Base-by-base conservation (phyloP, 2,329 filamentous ascomycete species). In the Zasmidium cellare region DNA sequence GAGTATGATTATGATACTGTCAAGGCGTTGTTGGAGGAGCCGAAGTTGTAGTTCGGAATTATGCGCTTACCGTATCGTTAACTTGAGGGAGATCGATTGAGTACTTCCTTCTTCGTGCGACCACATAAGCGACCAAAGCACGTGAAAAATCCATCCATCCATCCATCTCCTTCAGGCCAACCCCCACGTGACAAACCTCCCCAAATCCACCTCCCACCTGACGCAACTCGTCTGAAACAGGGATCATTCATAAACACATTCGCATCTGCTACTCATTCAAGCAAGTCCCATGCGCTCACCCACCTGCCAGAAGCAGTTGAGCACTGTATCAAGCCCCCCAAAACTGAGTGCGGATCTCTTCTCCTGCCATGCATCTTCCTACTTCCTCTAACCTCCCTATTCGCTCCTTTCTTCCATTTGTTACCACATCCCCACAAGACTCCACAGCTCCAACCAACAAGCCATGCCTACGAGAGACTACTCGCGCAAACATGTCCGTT, bases 1-100 rank as follows among this genome's bases (percentile, higher is more conserved):
- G 81, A 83, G 71, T 90, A 90, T 66, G 82, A 79, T 14, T 90
- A 90, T 66, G 79, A 90, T 68, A 85, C 87, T 6, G 74, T 80
- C 65, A 77, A 84, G 72, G 84, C 52, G 44, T 56, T 38, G 53
- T 53, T 55, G 11, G 50, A 52, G 50, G 50, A 52, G 50, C 50
- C 31, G 23, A 35, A 38, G 18, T 20, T 24, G 18, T 52, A 24
- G 22, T 18, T 19, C 6, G n/a, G 22, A 3, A 28, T 11, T 18
- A 35, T 3, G 11, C 31, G n/a, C n/a, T n/a, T n/a, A n/a, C n/a
- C n/a, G n/a, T n/a, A n/a, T n/a, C n/a, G n/a, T n/a, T n/a, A n/a
- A n/a, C n/a, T n/a, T n/a, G n/a, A n/a, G n/a, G n/a, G n/a, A n/a
- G n/a, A n/a, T n/a, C n/a, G n/a, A n/a, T n/a, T n/a, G n/a, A n/a